Percentiles rank a stretch among this genome's conserved stretches.
Evolutionary conservation across 352 stramenopile species (phyloP).

Genomic region (Globisporangium uncinulatum): DNA sequence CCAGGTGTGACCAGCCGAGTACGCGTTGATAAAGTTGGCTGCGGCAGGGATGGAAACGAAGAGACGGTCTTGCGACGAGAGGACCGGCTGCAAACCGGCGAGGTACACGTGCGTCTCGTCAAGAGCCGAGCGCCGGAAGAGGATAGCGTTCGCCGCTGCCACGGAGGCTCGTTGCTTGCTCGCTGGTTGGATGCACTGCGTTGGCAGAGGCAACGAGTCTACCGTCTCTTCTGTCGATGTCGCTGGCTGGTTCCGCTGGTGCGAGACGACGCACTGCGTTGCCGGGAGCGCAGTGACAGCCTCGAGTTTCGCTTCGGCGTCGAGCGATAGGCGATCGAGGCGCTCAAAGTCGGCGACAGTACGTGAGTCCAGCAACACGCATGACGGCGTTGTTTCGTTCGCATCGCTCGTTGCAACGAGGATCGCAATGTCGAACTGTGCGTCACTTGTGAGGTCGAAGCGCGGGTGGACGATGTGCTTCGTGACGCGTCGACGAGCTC

Average conservation of each 20-base stretch:
- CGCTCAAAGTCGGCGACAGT: background rate
- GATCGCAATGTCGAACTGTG: conserved; percentile 2
- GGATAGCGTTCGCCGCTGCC: conserved; percentile 1
- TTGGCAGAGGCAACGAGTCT: background rate
- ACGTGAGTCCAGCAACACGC: background rate
- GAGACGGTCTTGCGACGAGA: background rate
- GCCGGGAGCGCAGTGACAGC: background rate
- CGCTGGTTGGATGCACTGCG: background rate
- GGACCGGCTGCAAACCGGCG: background rate
- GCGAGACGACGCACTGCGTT: background rate
- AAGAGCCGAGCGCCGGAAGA: background rate
- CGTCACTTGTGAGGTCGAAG: background rate
- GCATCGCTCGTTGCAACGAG: background rate
- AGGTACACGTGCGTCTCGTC: background rate
- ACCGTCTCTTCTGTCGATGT: background rate
- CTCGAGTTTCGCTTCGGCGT: background rate
- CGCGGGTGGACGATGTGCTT: background rate
- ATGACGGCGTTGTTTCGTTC: background rate
- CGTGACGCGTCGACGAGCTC: background rate
- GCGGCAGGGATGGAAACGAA: background rate
- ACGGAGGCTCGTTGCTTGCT: background rate
- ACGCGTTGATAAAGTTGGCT: conserved; percentile 1
- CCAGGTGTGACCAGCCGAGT: conserved; percentile 3
- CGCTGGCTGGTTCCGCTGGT: background rate
- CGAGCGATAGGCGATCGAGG: background rate